Evolutionary conservation across 257 asterid species (phyloP).

Genomic region (Solanum chiquidenum): DNA sequence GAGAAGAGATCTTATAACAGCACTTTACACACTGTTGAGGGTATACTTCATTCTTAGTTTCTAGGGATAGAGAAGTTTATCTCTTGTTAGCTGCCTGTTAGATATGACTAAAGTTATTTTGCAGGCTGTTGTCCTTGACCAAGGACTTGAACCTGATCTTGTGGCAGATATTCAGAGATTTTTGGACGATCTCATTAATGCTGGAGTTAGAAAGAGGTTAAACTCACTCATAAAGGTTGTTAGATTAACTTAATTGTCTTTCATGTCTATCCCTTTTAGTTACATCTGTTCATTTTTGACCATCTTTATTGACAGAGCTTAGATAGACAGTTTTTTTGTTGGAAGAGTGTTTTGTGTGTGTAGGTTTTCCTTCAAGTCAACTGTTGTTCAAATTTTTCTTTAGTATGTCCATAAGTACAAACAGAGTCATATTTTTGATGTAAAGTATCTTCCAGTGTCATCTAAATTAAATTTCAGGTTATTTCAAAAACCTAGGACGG

Average conservation of each 20-base stretch:
- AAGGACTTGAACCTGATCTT: constrained; percentile 72
- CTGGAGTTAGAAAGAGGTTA: constrained; percentile 71
- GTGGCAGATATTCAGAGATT: constrained; percentile 60
- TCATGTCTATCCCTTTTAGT: background rate
- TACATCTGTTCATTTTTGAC: background rate
- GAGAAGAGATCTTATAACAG: constrained; percentile 83
- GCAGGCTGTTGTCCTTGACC: constrained; percentile 94
- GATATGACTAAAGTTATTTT: constrained; percentile 2
- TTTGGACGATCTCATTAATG: constrained; percentile 59
- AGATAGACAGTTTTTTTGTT: background rate
- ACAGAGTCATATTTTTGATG: background rate
- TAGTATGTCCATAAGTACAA: background rate
- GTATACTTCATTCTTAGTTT: constrained; percentile 35
- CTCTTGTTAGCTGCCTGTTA: background rate
- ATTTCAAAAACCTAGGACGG: background rate
- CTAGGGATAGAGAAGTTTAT: background rate
- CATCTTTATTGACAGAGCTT: background rate
- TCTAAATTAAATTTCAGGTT: background rate
- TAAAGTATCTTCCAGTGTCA: background rate
- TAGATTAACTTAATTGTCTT: background rate
- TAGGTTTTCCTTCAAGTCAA: background rate
- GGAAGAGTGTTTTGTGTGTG: background rate
- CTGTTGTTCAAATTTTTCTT: background rate
- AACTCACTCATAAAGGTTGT: constrained; percentile 70
- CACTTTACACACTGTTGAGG: constrained; percentile 67